These are phyloP conservation scores for Euphorbia peplus DNA, from an alignment of 345 rosid genomes.

Conservation along the genomic window DNA sequence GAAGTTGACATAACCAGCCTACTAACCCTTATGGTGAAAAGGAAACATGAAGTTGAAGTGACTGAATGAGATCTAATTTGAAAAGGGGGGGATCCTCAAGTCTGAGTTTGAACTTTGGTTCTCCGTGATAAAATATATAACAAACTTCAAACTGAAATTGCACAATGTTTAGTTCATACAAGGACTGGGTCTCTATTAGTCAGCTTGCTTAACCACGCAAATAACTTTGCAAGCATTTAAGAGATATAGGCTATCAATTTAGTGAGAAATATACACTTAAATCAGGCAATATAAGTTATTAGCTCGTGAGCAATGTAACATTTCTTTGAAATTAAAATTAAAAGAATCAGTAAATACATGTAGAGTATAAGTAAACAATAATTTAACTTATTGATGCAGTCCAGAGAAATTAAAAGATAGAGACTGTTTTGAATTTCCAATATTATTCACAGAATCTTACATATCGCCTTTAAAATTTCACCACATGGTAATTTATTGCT, in stretches of 20 bases:
- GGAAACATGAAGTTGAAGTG: background rate
- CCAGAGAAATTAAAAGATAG: background rate
- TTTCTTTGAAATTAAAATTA: background rate
- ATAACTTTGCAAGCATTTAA: no score
- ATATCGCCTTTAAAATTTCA: background rate
- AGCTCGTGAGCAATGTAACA: background rate
- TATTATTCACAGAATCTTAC: background rate
- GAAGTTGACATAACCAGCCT: background rate
- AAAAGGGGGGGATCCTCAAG: background rate
- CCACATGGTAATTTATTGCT: background rate
- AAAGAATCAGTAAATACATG: background rate
- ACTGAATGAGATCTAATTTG: background rate
- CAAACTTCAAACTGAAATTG: background rate
- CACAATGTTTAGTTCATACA: background rate
- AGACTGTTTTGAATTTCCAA: background rate
- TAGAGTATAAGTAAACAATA: background rate
- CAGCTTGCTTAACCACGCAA: no score
- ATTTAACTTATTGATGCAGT: background rate
- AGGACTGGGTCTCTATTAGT: background rate
- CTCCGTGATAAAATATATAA: background rate
- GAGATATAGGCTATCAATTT: no score
- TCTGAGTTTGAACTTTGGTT: background rate
- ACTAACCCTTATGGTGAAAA: background rate
- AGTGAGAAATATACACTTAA: no score
- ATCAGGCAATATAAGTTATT: no score